phyloP scores from a whole-genome alignment of 352 stramenopile genomes.

The Pythium chondricola region DNA sequence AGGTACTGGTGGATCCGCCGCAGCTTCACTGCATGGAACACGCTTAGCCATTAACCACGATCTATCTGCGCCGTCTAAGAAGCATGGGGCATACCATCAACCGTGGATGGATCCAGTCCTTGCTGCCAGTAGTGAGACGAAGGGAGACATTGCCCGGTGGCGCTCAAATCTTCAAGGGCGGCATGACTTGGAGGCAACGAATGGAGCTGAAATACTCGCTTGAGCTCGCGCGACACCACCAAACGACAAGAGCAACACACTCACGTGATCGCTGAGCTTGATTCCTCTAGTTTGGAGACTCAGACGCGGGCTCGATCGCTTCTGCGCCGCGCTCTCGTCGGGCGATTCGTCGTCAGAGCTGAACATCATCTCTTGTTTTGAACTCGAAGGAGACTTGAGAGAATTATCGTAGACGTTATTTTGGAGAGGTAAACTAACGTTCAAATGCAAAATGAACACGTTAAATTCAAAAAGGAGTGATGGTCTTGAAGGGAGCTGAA shows the following conservation, averaged over 20 bases:
- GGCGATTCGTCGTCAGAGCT: constrained; percentile 6
- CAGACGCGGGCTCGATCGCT: constrained; percentile 11
- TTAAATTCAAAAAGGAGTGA: constrained; percentile 10
- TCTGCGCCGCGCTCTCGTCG: constrained; percentile 7
- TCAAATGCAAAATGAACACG: background rate
- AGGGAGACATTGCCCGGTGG: constrained; percentile 2
- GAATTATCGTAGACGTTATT: background rate
- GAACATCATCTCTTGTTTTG: constrained; percentile 4
- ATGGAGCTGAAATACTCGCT: background rate
- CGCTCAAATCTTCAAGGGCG: constrained; percentile 16
- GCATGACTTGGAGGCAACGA: background rate
- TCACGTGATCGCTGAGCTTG: background rate
- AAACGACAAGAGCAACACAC: background rate
- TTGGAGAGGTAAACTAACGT: no score
- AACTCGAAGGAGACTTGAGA: background rate
- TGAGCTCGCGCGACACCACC: background rate
- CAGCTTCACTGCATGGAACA: constrained; percentile 39
- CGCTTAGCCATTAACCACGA: background rate
- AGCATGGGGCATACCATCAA: constrained; percentile 22
- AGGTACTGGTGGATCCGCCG: constrained; percentile 53
- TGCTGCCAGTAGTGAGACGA: constrained; percentile 18
- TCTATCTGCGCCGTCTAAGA: no score
- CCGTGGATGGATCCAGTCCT: constrained; percentile 9
- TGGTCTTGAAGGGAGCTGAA: constrained; percentile 20
- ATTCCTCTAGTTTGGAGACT: constrained; percentile 3